Percentiles rank a stretch among this genome's conserved stretches.
Evolutionary conservation across 2,329 filamentous ascomycete species (phyloP).

Genomic region (Thelonectria olida): DNA sequence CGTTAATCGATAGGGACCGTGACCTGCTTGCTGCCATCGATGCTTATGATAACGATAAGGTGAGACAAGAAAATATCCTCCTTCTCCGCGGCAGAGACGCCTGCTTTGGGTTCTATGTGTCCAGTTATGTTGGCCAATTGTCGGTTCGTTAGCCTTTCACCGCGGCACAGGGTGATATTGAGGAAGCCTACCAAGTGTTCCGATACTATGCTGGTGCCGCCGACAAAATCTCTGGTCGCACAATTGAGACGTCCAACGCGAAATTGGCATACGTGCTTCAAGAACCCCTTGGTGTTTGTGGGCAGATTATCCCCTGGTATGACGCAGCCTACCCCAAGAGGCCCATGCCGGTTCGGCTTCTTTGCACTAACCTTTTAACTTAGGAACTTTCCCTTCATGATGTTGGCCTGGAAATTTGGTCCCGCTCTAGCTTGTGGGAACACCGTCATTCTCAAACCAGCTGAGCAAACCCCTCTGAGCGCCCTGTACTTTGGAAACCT

Average conservation of each 20-base stretch:
- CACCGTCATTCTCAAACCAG: constrained; percentile 66
- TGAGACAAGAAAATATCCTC: background rate
- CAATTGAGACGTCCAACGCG: constrained; percentile 69
- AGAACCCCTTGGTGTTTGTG: constrained; percentile 75
- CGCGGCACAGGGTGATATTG: constrained; percentile 65
- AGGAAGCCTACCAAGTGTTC: constrained; percentile 49
- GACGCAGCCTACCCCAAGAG: too few species aligned
- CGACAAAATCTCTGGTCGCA: constrained; percentile 75
- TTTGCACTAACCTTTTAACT: background rate
- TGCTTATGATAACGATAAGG: constrained; percentile 13
- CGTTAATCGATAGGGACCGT: constrained; percentile 22
- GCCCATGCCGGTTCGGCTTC: background rate
- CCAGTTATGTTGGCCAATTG: too few species aligned
- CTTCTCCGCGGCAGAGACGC: too few species aligned
- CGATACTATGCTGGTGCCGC: constrained; percentile 77
- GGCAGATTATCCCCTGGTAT: constrained; percentile 68
- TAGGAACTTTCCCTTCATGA: constrained; percentile 39
- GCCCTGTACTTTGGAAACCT: constrained; percentile 69
- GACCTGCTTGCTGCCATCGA: constrained; percentile 24
- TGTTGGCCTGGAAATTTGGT: constrained; percentile 75
- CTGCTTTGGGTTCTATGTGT: too few species aligned
- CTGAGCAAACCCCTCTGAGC: constrained; percentile 67
- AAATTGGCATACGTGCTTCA: constrained; percentile 75
- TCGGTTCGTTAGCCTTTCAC: constrained; percentile 37
- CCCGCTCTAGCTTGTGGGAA: too few species aligned